Evolutionary conservation across 2,329 filamentous ascomycete genomes (phyloP), one percentile per base, ranked within the genome.

Genomic region (Diaporthe capsici): DNA sequence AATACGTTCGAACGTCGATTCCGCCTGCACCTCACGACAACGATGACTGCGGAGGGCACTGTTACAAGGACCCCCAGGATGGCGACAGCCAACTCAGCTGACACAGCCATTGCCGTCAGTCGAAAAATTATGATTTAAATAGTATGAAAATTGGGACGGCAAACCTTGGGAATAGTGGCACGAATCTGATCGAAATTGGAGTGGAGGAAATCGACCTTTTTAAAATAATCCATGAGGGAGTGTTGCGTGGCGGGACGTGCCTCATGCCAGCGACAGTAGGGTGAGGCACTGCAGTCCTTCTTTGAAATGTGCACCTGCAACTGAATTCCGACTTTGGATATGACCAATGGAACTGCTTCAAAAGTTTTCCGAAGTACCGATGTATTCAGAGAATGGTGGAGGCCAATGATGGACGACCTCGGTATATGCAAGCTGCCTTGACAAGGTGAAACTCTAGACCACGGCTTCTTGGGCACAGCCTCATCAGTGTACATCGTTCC

Each of bases 11-110:
- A 65, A 15, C 9, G 25, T 65, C 42, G 42, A n/a, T 12, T 49
- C 9, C 25, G 42, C 25, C 42, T 34, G 42, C 17, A 49, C n/a
- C 49, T 49, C 13, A 22, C 44, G 20, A 65, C 8, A 4, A 22
- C 25, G 25, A 65, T 25, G 1, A 49, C 17, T 47, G 61, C 61
- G 17, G 61, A n/a, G 2, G 61, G 61, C 2, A 65, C 42, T n/a
- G 61, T 22, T 6, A 65, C 28, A n/a, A 65, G n/a, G 17, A 65
- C 61, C 17, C 61, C 61, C 9, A 65, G 15, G n/a, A 65, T 49
- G 0, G 61, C 61, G 3, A 65, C 61, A 2, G 4, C 34, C 42
- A 65, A 49, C 28, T 65, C 61, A n/a, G 61, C 61, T 49, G 61
- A 65, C 25, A 8, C 17, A 15, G 61, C 25, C 61, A 65, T 65